A percentile compares a stretch with the other conserved stretches of the same genome.
These are phyloP conservation scores for Thraustotheca clavata DNA, from an alignment of 352 stramenopile genomes.

Conservation along the genomic window DNA sequence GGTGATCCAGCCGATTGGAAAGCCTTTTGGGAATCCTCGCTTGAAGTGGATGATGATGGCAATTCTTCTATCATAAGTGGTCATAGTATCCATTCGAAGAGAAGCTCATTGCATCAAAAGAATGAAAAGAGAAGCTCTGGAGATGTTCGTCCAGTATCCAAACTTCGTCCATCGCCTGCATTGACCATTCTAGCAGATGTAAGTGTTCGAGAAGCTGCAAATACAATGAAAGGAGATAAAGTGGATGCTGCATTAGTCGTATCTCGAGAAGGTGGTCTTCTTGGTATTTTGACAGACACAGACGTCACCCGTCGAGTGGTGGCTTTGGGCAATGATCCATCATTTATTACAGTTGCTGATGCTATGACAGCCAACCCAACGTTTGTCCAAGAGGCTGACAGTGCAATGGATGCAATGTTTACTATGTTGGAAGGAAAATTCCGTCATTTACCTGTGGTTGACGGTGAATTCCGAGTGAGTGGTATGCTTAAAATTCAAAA, in stretches of 20 bases:
- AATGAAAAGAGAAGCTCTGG: slow-evolving; percentile 40
- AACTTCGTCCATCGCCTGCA: slow-evolving; percentile 80
- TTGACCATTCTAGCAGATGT: slow-evolving; percentile 82
- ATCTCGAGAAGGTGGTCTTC: slow-evolving; percentile 77
- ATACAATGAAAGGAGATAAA: slow-evolving; percentile 85
- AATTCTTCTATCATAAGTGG: slow-evolving; percentile 76
- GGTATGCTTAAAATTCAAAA: slow-evolving; percentile 98
- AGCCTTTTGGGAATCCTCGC: slow-evolving; percentile 85
- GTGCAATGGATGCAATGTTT: slow-evolving; percentile 87
- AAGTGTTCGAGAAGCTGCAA: slow-evolving; percentile 82
- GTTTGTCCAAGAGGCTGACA: slow-evolving; percentile 84
- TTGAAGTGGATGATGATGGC: slow-evolving; percentile 64
- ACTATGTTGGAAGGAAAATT: slow-evolving; percentile 91
- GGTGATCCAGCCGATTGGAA: slow-evolving; percentile 81
- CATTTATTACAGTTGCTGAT: slow-evolving; percentile 75
- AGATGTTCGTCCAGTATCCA: slow-evolving; percentile 87
- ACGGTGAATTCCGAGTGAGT: slow-evolving; percentile 82
- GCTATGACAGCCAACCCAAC: slow-evolving; percentile 83
- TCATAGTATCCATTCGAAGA: slow-evolving; percentile 62
- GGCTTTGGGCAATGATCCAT: slow-evolving; percentile 74
- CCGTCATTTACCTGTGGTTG: slow-evolving; percentile 94
- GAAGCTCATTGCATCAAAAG: slow-evolving; percentile 29
- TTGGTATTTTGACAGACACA: slow-evolving; percentile 95
- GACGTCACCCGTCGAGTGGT: slow-evolving; percentile 82
- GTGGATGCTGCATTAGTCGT: slow-evolving; percentile 92